Conservation (phyloP, 331 rosid species). For the Quercus lobata region DNA sequence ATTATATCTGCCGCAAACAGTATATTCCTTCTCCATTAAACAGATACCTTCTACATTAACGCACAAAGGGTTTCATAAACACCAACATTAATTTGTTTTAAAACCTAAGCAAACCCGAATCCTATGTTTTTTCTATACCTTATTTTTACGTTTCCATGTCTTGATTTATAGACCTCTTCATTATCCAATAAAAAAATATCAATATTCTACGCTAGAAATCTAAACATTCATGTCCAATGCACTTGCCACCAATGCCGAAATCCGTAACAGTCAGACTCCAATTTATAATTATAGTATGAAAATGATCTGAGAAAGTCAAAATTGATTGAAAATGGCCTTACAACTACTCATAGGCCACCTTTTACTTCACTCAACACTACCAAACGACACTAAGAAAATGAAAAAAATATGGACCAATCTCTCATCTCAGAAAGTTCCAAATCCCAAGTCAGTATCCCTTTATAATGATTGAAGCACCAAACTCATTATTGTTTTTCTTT, state of each 20-base stretch:
- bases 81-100: too few relatives aligned
- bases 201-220: background rate
- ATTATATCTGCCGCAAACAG: too few relatives aligned
- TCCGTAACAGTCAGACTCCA: constrained; percentile 6
- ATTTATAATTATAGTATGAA: background rate
- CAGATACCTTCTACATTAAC: too few relatives aligned
- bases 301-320: constrained; percentile 3
- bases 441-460: constrained; percentile 26
- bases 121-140: too few relatives aligned
- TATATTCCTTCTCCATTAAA: too few relatives aligned
- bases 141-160: background rate
- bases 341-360: constrained; percentile 41
- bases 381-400: constrained; percentile 19
- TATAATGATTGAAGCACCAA: constrained; percentile 24
- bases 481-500: background rate
- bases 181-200: too few relatives aligned
- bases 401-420: constrained; percentile 6
- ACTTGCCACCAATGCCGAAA: constrained; percentile 16
- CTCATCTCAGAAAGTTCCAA: background rate
- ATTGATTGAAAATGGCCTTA: constrained; percentile 31
- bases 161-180: background rate
- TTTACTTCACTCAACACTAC: constrained; percentile 46
- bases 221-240: constrained; percentile 1
- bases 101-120: too few relatives aligned
- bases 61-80: too few relatives aligned